A percentile compares a stretch with the other conserved stretches of the same genome.
phyloP scores from a whole-genome alignment of 1,284 basidiomycete genomes.

The Sporisorium graminicola region DNA sequence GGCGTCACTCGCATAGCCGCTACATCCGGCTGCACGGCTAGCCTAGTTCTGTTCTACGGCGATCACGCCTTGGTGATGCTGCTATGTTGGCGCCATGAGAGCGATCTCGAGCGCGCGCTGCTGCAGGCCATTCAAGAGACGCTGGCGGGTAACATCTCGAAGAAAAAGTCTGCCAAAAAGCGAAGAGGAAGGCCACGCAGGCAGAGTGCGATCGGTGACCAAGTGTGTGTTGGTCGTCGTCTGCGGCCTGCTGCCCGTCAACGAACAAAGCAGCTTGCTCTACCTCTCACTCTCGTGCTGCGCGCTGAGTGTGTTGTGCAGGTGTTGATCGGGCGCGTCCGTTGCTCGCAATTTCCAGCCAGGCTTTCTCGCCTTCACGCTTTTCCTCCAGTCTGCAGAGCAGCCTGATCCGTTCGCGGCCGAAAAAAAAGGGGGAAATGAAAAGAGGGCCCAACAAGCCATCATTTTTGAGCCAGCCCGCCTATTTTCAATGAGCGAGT shows the following conservation, averaged over 20 bases:
- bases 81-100: too few relatives aligned
- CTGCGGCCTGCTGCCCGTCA: not conserved
- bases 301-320: not conserved
- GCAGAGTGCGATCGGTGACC: not conserved
- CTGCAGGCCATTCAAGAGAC: too few relatives aligned
- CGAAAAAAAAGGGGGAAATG: constrained; percentile 11
- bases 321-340: constrained; percentile 4
- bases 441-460: constrained; percentile 19
- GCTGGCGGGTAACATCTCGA: too few relatives aligned
- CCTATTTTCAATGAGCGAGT: too few relatives aligned
- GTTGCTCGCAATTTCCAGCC: not conserved
- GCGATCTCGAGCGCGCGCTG: too few relatives aligned
- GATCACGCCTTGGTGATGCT: too few relatives aligned
- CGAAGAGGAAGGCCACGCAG: not conserved
- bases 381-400: not conserved
- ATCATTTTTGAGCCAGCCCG: not conserved
- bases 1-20: not conserved
- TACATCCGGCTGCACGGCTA: not conserved
- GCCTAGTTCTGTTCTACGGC: too few relatives aligned
- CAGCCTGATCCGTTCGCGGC: constrained; percentile 41
- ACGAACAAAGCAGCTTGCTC: not conserved
- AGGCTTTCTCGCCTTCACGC: not conserved
- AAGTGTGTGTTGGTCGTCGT: too few relatives aligned
- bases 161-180: too few relatives aligned
- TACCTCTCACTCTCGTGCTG: too few relatives aligned